phyloP scores from a whole-genome alignment of 2,329 filamentous ascomycete species.

The Sodiomyces alkalinus region DNA sequence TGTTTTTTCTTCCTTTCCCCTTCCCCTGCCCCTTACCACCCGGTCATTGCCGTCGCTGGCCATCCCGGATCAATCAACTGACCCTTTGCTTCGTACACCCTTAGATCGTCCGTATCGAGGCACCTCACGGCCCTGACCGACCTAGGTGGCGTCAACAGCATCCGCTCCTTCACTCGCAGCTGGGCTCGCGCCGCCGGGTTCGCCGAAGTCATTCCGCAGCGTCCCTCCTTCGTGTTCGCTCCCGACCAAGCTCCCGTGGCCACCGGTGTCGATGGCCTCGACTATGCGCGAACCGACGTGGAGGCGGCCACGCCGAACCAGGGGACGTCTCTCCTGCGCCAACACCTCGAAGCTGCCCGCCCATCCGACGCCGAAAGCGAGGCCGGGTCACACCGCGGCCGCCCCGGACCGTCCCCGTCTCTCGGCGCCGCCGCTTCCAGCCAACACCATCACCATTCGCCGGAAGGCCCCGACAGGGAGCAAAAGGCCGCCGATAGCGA shows the following conservation, averaged over 20 bases:
- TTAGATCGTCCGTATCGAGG: constrained; percentile 44
- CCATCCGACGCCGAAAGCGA: too few species aligned
- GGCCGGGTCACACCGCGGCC: too few species aligned
- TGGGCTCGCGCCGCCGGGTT: constrained; percentile 88
- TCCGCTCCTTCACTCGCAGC: constrained; percentile 83
- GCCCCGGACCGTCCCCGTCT: too few species aligned
- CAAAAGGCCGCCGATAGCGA: constrained; percentile 31
- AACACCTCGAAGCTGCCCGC: constrained; percentile 32
- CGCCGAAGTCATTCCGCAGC: constrained; percentile 69
- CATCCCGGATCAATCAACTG: too few species aligned
- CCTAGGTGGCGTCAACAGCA: constrained; percentile 81
- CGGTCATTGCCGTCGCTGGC: neutral
- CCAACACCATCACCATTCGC: constrained; percentile 5
- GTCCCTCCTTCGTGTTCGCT: constrained; percentile 55
- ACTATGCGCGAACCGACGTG: constrained; percentile 25
- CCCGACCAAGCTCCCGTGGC: constrained; percentile 35
- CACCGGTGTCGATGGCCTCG: constrained; percentile 17
- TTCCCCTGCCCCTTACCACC: constrained; percentile 8
- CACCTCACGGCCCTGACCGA: constrained; percentile 46
- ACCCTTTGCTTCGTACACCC: too few species aligned
- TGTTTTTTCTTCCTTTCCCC: constrained; percentile 1
- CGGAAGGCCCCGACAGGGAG: constrained; percentile 23
- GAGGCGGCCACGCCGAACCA: constrained; percentile 17
- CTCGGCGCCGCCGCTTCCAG: constrained; percentile 7
- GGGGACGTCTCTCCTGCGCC: constrained; percentile 31